Evolutionary conservation across 2,329 filamentous ascomycete species (phyloP).

Genomic region (Myrmaecium sp.): DNA sequence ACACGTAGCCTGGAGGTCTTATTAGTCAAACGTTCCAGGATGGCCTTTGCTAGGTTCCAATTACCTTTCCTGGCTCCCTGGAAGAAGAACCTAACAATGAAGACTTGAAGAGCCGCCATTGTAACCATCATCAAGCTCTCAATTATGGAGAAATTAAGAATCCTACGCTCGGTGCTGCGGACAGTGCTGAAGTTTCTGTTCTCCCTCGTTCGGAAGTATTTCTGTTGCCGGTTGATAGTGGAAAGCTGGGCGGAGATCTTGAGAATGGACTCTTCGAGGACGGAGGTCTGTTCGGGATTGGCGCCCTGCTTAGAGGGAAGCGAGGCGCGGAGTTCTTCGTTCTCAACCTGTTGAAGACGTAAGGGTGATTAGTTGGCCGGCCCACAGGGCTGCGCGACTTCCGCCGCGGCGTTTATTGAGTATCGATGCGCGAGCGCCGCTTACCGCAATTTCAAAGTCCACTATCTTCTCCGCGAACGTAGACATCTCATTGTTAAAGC

Average conservation of each 20-base stretch:
- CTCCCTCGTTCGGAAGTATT: constrained; percentile 97
- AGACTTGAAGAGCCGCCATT: constrained; percentile 94
- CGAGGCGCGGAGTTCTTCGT: constrained; percentile 58
- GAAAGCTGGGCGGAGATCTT: constrained; percentile 87
- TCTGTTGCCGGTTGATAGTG: constrained; percentile 91
- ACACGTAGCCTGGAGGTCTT: too few species aligned
- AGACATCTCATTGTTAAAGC: constrained; percentile 97
- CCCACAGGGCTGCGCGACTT: background rate
- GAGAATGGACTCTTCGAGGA: constrained; percentile 84
- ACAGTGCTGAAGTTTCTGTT: constrained; percentile 99
- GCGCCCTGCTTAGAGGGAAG: constrained; percentile 81
- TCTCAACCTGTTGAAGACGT: constrained; percentile 54
- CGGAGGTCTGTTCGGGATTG: constrained; percentile 71
- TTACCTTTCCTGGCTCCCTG: constrained; percentile 59
- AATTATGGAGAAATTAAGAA: constrained; percentile 93
- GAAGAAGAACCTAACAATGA: constrained; percentile 97
- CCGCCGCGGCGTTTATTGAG: too few species aligned
- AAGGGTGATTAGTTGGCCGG: background rate
- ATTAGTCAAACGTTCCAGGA: too few species aligned
- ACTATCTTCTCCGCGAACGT: constrained; percentile 96
- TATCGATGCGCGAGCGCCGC: constrained; percentile 14
- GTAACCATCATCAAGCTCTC: constrained; percentile 81
- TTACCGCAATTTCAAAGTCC: constrained; percentile 89
- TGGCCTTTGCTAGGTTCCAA: too few species aligned
- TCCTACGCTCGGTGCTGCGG: constrained; percentile 82